A percentile compares a stretch with the other conserved stretches of the same genome.
Evolutionary conservation across 202 grass and related monocot genomes (phyloP).

Genomic region (Panicum virgatum): DNA sequence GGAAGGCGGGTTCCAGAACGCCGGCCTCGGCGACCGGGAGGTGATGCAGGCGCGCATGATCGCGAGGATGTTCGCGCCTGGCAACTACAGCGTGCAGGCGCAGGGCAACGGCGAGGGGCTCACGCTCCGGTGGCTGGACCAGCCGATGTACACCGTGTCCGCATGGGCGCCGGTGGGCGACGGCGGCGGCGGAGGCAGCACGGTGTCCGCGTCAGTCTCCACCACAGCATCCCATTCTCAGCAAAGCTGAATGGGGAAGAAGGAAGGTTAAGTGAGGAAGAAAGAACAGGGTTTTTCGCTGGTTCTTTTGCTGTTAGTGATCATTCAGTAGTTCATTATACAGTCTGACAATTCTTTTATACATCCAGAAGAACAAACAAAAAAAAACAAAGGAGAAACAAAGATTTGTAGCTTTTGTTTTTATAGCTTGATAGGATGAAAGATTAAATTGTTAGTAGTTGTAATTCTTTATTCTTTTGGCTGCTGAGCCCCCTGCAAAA

Average conservation of each 20-base stretch:
- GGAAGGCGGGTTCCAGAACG: slow-evolving; percentile 63
- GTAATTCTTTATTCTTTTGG: slow-evolving; percentile 62
- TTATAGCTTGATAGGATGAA: slow-evolving; percentile 42
- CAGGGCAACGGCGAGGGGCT: slow-evolving; percentile 66
- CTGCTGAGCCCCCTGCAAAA: slow-evolving; percentile 34
- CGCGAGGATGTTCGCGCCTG: slow-evolving; percentile 70
- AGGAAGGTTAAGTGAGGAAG: slow-evolving; percentile 27
- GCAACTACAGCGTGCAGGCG: slow-evolving; percentile 61
- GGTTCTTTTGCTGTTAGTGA: slow-evolving; percentile 51
- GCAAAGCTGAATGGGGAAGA: slow-evolving; percentile 45
- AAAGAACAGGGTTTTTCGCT: slow-evolving; percentile 48
- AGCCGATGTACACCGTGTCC: slow-evolving; percentile 81
- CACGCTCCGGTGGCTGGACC: slow-evolving; percentile 74
- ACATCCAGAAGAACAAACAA: slow-evolving; percentile 33
- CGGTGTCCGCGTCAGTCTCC: slow-evolving; percentile 61
- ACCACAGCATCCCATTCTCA: slow-evolving; percentile 69
- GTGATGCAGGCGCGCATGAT: slow-evolving; percentile 78
- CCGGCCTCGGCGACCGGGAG: slow-evolving; percentile 68
- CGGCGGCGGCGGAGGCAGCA: slow-evolving; percentile 56
- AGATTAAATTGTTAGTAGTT: slow-evolving; percentile 45
- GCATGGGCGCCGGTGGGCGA: slow-evolving; percentile 67
- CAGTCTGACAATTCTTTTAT: slow-evolving; percentile 62
- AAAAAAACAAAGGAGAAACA: slow-evolving; percentile 28
- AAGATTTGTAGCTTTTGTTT: slow-evolving; percentile 42
- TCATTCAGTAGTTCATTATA: slow-evolving; percentile 46